phyloP scores from a whole-genome alignment of 495 filamentous ascomycete species.

The Hypoxylon perforatum region DNA sequence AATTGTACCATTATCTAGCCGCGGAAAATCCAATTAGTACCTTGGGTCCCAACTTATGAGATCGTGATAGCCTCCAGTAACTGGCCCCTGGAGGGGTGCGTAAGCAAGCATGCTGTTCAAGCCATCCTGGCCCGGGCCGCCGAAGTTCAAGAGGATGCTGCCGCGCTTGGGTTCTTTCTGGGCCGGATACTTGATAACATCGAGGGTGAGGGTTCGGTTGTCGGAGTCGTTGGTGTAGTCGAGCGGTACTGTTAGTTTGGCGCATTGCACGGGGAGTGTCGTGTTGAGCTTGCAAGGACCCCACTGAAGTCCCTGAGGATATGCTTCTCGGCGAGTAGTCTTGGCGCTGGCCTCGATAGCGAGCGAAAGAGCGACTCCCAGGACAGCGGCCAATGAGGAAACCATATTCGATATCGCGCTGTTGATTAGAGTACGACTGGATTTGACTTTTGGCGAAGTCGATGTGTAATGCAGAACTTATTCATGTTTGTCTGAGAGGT shows the following conservation, averaged over 20 bases:
- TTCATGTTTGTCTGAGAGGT: background rate
- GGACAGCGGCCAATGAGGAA: background rate
- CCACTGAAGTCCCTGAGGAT: slow-evolving; percentile 15
- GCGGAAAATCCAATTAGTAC: background rate
- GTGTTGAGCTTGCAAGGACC: slow-evolving; percentile 34
- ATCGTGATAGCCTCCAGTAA: slow-evolving; percentile 52
- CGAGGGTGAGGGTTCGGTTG: slow-evolving; percentile 46
- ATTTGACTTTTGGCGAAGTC: background rate
- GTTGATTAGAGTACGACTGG: background rate
- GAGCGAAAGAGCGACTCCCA: slow-evolving; percentile 13
- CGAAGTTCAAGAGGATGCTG: slow-evolving; percentile 60
- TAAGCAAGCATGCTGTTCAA: slow-evolving; percentile 26
- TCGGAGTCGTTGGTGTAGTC: slow-evolving; percentile 51
- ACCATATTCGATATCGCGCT: slow-evolving; percentile 20
- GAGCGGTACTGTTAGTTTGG: slow-evolving; percentile 54
- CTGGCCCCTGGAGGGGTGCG: slow-evolving; percentile 26
- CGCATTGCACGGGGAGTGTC: slow-evolving; percentile 47
- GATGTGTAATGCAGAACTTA: background rate
- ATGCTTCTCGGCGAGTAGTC: slow-evolving; percentile 11
- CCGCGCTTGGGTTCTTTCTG: slow-evolving; percentile 47
- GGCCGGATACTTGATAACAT: slow-evolving; percentile 50
- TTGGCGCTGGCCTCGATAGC: slow-evolving; percentile 9
- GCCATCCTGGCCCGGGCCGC: slow-evolving; percentile 52
- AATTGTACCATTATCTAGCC: background rate
- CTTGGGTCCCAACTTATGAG: slow-evolving; percentile 56